Evolutionary conservation across 1,284 basidiomycete genomes (phyloP), one percentile per base, ranked within the genome.

Genomic region (Cerioporus squamosus): DNA sequence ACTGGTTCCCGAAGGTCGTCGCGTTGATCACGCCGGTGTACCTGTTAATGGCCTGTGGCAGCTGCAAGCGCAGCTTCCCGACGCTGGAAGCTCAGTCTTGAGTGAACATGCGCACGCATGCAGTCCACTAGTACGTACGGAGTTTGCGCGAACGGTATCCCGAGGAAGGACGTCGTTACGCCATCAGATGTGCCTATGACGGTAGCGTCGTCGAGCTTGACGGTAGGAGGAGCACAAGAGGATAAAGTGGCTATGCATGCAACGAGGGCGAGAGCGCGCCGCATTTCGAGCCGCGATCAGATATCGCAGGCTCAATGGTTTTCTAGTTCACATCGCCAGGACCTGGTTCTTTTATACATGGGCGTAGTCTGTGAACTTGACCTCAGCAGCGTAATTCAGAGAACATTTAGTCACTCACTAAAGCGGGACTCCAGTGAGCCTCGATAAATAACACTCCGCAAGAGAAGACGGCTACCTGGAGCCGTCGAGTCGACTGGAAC

Each of bases 111-210:
- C 33, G n/a, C n/a, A n/a, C n/a, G n/a, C n/a, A n/a, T 14, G 33
- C 33, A 36, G 33, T 29, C 10, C 29, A 29, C 10, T 5, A 36
- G 14, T 36, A 63, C 75, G 52, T 55, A 77, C 74, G 77, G 78
- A 4, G 79, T 74, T 48, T 73, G 60, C 0, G 83, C 83, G 59
- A 80, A 86, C 0, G 83, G 83, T 42, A 86, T 83, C 0, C 83
- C 83, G 3, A 84, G 67, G 61, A 80, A 85, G 47, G 77, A 73
- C 20, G 72, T 66, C 0, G 77, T 66, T 5, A 52, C 44, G 17
- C 60, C 63, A 29, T 57, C 57, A 5, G 55, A 51, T 10, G 53
- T 38, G 18, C 55, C 55, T 26, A 45, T 56, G 24, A 56, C 55
- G 1, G 45, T 47, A 7, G 45, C 45, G 5, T 38, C 20, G 36